Base-by-base conservation (phyloP, 352 stramenopile species). In the Phytophthora hibernalis region DNA sequence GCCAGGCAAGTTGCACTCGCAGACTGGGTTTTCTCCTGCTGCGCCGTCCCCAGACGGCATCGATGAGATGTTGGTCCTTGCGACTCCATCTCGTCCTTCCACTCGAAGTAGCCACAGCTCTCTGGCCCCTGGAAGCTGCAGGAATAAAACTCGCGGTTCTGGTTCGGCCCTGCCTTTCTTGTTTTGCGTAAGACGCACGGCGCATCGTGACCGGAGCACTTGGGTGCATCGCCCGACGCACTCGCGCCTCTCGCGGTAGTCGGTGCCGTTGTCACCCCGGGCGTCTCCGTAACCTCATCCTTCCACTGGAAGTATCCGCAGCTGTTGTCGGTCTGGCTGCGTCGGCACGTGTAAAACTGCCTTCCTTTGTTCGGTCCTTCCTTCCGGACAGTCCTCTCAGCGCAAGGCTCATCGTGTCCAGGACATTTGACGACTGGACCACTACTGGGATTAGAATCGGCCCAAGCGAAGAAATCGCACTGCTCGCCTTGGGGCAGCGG, bases 401-500 rank as follows among this genome's bases (percentile, higher is more conserved):
- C 77, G 38, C 87, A 93, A 15, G 74, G 70, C 62, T 94, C 86
- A 44, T 78, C 65, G 44, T 94, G 86, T 28, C 80, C 82, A 28
- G 62, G 54, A 60, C 87, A 93, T 45, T 74, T 82, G 9, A 77
- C 50, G 33, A 63, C 42, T 13, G 54, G 38, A 6, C 49, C 64
- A 28, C 47, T 26, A 20, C 48, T 56, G 2, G 45, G 33, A 38
- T 65, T 63, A 5, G 47, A 50, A n/a, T 94, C 80, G 30, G 91
- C 82, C 94, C 95, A 98, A 68, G 92, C 75, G 66, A 99, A 99
- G 65, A 96, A 96, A 44, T 96, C 80, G 68, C 93, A 98, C 61
- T 97, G 83, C 33, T 97, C 87, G 12, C 82, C 80, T 55, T 86
- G 86, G 5, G 93, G 88, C 16, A 91, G 80, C 0, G 82, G 78